These are phyloP conservation scores for Sugiyamaella boreocaroliniensis DNA, from an alignment of 805 yeast genomes.

Conservation along the genomic window DNA sequence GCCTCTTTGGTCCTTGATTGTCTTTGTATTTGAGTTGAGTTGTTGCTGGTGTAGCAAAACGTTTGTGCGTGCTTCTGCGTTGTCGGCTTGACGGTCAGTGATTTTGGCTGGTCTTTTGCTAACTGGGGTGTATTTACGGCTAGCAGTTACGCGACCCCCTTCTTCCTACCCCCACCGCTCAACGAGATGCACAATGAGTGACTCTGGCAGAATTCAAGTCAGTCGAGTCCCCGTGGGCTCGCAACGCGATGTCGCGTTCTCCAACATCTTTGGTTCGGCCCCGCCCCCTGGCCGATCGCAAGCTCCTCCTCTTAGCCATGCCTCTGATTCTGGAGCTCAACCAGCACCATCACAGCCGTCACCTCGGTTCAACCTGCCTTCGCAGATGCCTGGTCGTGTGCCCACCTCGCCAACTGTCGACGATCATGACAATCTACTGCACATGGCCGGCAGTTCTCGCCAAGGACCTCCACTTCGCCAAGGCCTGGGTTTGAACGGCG, in stretches of 20 bases:
- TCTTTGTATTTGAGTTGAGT: too few species aligned
- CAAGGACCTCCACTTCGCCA: background rate
- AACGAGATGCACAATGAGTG: background rate
- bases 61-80: too few species aligned
- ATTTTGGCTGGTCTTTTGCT: too few species aligned
- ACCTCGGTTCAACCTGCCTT: background rate
- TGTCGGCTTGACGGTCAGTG: too few species aligned
- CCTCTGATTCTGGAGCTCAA: background rate
- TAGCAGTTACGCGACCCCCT: too few species aligned
- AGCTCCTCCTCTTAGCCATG: constrained; percentile 1
- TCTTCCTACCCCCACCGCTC: background rate
- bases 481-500: background rate
- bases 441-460: background rate
- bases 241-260: constrained; percentile 27
- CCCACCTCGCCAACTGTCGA: background rate
- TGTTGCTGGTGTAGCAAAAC: too few species aligned
- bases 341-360: background rate
- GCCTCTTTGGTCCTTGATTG: too few species aligned
- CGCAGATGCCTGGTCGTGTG: background rate
- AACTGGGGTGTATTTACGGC: too few species aligned
- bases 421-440: background rate
- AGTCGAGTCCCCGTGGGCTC: constrained; percentile 3
- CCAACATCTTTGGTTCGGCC: constrained; percentile 31
- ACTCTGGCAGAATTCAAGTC: background rate
- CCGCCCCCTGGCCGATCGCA: constrained; percentile 22